Conservation (phyloP, 23 red algal species). For the Gracilaria gracilis region DNA sequence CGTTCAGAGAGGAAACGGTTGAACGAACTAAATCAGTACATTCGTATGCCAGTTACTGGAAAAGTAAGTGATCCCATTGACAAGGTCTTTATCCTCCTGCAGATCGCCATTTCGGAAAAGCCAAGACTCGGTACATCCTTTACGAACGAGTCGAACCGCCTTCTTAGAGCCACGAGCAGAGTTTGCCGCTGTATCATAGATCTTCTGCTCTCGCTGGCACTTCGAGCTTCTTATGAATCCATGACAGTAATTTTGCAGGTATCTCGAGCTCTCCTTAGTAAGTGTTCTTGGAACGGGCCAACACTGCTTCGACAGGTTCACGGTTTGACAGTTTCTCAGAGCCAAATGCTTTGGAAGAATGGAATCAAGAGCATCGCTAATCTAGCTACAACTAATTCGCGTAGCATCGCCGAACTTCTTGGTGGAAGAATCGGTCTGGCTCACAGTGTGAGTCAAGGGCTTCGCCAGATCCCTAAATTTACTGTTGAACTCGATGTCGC, state of each 20-base stretch:
- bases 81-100: constrained; percentile 69
- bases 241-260: constrained; percentile 27
- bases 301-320: constrained; percentile 36
- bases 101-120: constrained; percentile 22
- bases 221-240: constrained; percentile 30
- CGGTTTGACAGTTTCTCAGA: background rate
- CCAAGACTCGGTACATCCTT: background rate
- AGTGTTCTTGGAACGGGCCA: constrained; percentile 42
- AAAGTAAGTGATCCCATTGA: constrained; percentile 57
- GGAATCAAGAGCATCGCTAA: constrained; percentile 20
- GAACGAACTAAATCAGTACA: constrained; percentile 60
- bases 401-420: constrained; percentile 3
- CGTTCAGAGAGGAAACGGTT: constrained; percentile 60
- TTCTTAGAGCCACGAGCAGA: constrained; percentile 21
- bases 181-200: constrained; percentile 45
- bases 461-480: constrained; percentile 44
- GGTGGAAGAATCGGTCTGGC: background rate
- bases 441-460: background rate
- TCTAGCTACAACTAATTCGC: background rate
- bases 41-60: constrained; percentile 60
- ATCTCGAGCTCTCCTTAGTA: constrained; percentile 24
- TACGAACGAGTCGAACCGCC: constrained; percentile 7
- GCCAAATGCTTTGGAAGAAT: constrained; percentile 13
- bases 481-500: constrained; percentile 6
- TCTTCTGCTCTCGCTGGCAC: constrained; percentile 32